Base-by-base conservation (phyloP, 768 basidiomycete genomes). In the Leccinum barrowsii region DNA sequence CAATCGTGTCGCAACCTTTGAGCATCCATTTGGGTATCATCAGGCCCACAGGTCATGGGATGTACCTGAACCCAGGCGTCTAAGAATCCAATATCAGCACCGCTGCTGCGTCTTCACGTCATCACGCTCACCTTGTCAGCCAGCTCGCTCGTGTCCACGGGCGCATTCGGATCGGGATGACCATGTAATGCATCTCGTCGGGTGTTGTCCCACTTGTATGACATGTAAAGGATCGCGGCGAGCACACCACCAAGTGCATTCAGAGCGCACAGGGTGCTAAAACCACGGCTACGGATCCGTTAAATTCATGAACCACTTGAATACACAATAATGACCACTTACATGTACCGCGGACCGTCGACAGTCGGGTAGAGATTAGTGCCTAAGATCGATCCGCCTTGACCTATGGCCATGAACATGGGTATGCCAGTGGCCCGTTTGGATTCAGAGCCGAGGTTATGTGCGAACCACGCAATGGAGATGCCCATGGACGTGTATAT, bases 351-450 rank as follows among this genome's bases (percentile, higher is more conserved):
- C 1, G 89, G 89, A 0, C 83, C 82, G 40, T 89, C 83, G 0
- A 78, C 76, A 15, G 78, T 73, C 0, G 88, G 89, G 70, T 83
- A 90, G 12, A 91, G 74, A 58, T 89, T 87, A 0, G 87, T 80
- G n/a, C 87, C 89, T n/a, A 89, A 76, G 50, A 89, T 73, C 59
- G 87, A 87, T 12, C 88, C 89, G 52, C 87, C 84, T 66, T 91
- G 89, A 0, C 89, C 89, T 37, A 91, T 89, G 11, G 86, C 81
- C 84, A 89, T 89, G 67, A 90, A 89, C 73, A 88, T 79, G 8
- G 87, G 87, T 32, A 89, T 86, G 0, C 89, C 89, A 0, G 87
- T 83, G 0, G 89, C 89, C 56, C 82, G 84, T 71, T 91, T 90
- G 0, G 85, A 85, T 64, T 91, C 89, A 0, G 89, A 89, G 3